phyloP scores from a whole-genome alignment of 2,329 filamentous ascomycete genomes.

The Fusarium nanum region DNA sequence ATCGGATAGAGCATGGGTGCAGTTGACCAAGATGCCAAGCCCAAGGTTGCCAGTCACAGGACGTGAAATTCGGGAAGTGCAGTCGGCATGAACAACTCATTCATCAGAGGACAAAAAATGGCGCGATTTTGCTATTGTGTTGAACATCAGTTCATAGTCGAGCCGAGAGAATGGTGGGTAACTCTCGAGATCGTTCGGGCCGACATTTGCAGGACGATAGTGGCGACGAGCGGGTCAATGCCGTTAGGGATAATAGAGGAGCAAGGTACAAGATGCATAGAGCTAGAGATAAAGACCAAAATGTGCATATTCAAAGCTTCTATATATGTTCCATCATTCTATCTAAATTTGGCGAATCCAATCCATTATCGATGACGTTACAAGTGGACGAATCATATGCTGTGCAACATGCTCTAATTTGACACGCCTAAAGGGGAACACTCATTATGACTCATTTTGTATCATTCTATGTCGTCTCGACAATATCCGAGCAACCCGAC shows the following conservation, averaged over 20 bases:
- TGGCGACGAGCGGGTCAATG: background rate
- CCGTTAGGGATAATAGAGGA: background rate
- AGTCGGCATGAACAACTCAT: fast-evolving
- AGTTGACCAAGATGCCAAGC: background rate
- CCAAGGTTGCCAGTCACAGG: background rate
- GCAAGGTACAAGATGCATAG: no score
- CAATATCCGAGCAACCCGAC: background rate
- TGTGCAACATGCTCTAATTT: background rate
- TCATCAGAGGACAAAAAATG: no score
- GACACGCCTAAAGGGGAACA: background rate
- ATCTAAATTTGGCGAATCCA: background rate
- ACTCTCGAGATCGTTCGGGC: background rate
- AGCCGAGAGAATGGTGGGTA: background rate
- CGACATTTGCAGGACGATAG: background rate
- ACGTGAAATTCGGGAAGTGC: background rate
- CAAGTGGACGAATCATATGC: background rate
- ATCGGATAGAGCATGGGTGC: background rate
- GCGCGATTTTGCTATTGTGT: fast-evolving
- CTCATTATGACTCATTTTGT: constrained; percentile 14
- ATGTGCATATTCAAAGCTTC: background rate
- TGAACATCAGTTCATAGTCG: background rate
- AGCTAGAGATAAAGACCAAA: background rate
- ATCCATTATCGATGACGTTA: fast-evolving
- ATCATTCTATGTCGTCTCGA: background rate
- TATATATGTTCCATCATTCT: background rate